phyloP scores from a whole-genome alignment of 208 protist species.

The Trypanosoma cruzi region DNA sequence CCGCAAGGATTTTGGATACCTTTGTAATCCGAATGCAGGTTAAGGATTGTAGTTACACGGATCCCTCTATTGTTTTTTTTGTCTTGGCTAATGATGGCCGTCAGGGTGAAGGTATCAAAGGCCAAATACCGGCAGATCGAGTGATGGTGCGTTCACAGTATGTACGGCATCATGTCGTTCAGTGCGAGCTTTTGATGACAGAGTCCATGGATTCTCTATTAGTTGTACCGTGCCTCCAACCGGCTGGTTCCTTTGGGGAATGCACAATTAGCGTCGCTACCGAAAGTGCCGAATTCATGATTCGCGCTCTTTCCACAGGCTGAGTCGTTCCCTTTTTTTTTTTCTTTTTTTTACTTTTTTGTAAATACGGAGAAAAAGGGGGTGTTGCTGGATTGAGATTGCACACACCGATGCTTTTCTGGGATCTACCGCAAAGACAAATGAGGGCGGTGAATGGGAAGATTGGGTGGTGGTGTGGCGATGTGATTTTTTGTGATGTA shows the following conservation, averaged over 20 bases:
- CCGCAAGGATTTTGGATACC: constrained; percentile 36
- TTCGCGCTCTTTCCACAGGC: constrained; percentile 33
- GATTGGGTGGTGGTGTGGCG: background rate
- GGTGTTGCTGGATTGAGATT: background rate
- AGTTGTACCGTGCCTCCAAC: constrained; percentile 82
- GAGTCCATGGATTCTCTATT: constrained; percentile 61
- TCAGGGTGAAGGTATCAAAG: constrained; percentile 52
- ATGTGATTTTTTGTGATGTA: background rate
- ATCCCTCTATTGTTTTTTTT: constrained; percentile 72
- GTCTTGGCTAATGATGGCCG: constrained; percentile 54
- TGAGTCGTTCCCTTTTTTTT: constrained; percentile 15
- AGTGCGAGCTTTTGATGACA: constrained; percentile 51
- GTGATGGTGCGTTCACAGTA: constrained; percentile 73
- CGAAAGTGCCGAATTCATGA: constrained; percentile 25
- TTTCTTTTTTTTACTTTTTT: constrained; percentile 18
- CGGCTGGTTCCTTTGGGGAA: constrained; percentile 54
- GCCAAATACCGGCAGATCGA: constrained; percentile 46
- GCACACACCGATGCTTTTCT: background rate
- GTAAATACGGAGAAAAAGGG: background rate
- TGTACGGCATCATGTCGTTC: constrained; percentile 56
- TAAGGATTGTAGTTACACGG: constrained; percentile 46
- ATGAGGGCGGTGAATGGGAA: constrained; percentile 2
- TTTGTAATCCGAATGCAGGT: constrained; percentile 72
- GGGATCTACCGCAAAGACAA: background rate
- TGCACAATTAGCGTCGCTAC: constrained; percentile 62